A percentile compares a stretch with the other conserved stretches of the same genome.
These are phyloP conservation scores for Jamesozyma rosinii DNA, from an alignment of 805 yeast genomes.

Conservation along the genomic window DNA sequence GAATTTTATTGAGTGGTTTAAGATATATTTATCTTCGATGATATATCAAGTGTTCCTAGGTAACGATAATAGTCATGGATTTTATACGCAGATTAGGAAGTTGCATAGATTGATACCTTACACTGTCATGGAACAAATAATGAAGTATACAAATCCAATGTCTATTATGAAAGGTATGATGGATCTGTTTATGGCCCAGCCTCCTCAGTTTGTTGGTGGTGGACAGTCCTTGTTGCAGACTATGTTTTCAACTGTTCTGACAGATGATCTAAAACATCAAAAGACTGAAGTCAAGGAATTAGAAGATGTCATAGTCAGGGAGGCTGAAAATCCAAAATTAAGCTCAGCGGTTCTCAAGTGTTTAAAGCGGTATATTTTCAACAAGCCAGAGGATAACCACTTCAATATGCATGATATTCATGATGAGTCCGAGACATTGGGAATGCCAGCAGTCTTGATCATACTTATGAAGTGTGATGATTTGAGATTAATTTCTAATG, in stretches of 20 bases:
- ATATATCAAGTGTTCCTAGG: slow-evolving; percentile 73
- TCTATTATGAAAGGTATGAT: slow-evolving; percentile 69
- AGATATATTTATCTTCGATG: slow-evolving; percentile 76
- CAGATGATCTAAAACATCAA: slow-evolving; percentile 64
- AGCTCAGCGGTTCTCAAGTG: slow-evolving; percentile 24
- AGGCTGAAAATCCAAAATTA: slow-evolving; percentile 11
- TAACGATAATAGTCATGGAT: slow-evolving; percentile 69
- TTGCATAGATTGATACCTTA: slow-evolving; percentile 79
- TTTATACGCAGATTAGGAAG: slow-evolving; percentile 58
- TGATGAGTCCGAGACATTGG: slow-evolving; percentile 24
- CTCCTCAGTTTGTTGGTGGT: slow-evolving; percentile 38
- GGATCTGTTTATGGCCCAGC: slow-evolving; percentile 75
- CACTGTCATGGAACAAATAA: slow-evolving; percentile 59
- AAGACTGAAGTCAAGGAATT: slow-evolving; percentile 44
- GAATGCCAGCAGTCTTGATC: slow-evolving; percentile 22
- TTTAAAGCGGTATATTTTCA: slow-evolving; percentile 24
- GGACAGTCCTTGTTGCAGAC: slow-evolving; percentile 61
- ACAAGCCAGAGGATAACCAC: slow-evolving; percentile 21
- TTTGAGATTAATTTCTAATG: slow-evolving; percentile 12
- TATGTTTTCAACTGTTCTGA: slow-evolving; percentile 59
- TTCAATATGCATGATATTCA: slow-evolving; percentile 27
- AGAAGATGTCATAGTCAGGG: slow-evolving; percentile 29
- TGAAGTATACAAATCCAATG: slow-evolving; percentile 81
- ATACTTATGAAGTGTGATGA: slow-evolving; percentile 21
- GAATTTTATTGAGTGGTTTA: slow-evolving; percentile 71